These are phyloP conservation scores for Lentinus tigrinus DNA, from an alignment of 768 basidiomycete genomes.

Conservation along the genomic window DNA sequence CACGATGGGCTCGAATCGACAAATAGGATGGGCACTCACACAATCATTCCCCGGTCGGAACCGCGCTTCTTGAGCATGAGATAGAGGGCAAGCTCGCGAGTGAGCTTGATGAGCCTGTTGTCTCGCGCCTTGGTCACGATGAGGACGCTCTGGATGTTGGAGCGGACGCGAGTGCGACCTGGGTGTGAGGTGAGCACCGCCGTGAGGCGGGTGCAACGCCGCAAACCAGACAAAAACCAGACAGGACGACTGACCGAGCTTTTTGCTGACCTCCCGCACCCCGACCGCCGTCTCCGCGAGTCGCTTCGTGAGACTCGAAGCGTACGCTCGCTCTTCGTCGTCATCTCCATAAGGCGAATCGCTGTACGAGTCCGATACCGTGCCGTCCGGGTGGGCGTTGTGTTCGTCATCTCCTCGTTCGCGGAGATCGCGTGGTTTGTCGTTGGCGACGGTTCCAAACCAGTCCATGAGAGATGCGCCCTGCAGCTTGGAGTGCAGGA, in stretches of 20 bases:
- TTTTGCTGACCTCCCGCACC: conserved; percentile 98
- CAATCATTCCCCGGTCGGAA: conserved; percentile 73
- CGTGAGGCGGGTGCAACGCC: conserved; percentile 8
- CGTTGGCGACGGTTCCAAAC: conserved; percentile 34
- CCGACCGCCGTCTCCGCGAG: conserved; percentile 96
- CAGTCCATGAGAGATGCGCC: conserved; percentile 78
- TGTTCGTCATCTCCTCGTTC: conserved; percentile 14
- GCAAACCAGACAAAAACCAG: conserved; percentile 13
- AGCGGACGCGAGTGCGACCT: conserved; percentile 91
- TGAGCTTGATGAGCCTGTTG: conserved; percentile 93
- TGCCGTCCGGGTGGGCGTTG: conserved; percentile 24
- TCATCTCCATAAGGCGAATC: conserved; percentile 21
- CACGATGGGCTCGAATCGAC: conserved; percentile 6
- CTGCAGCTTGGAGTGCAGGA: conserved; percentile 90
- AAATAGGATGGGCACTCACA: conserved; percentile 48
- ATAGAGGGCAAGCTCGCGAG: conserved; percentile 90
- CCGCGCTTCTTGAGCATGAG: conserved; percentile 87
- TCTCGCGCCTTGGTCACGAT: conserved; percentile 98
- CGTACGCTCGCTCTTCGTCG: conserved; percentile 68
- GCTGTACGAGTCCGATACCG: conserved; percentile 22
- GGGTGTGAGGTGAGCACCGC: conserved; percentile 18
- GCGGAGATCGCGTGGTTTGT: conserved; percentile 13
- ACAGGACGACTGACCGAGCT: conserved; percentile 65
- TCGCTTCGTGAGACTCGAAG: conserved; percentile 81
- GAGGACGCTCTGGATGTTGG: conserved; percentile 88